Evolutionary conservation across 1,139 yeast genomes (phyloP).

Genomic region (Scheffersomyces titani): DNA sequence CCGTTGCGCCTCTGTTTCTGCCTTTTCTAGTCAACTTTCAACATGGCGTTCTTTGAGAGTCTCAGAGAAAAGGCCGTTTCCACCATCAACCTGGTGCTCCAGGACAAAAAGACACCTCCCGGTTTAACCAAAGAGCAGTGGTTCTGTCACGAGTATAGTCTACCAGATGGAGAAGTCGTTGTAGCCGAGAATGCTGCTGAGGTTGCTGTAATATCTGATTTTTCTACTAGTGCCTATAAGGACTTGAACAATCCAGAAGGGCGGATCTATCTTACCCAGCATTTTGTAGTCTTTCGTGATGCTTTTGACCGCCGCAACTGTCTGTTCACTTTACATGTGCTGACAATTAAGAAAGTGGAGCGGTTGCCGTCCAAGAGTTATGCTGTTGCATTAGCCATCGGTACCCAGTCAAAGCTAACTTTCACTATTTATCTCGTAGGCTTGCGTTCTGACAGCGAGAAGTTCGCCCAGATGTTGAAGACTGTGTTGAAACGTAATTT

Average conservation of each 20-base stretch:
- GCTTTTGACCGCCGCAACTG: conserved; percentile 69
- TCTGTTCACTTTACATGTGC: conserved; percentile 68
- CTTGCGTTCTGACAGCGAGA: conserved; percentile 74
- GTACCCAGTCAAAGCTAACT: conserved; percentile 66
- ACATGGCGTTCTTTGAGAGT: conserved; percentile 27
- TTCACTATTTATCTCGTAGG: conserved; percentile 77
- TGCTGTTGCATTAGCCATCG: conserved; percentile 76
- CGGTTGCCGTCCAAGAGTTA: conserved; percentile 74
- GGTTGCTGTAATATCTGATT: conserved; percentile 51
- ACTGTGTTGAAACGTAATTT: conserved; percentile 63
- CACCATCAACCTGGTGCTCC: conserved; percentile 41
- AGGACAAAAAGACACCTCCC: conserved; percentile 33
- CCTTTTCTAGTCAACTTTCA: neutral
- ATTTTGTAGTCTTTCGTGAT: conserved; percentile 74
- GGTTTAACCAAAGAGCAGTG: conserved; percentile 63
- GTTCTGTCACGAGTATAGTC: conserved; percentile 62
- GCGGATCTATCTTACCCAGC: conserved; percentile 66
- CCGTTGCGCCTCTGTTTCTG: neutral
- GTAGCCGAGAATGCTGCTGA: conserved; percentile 72
- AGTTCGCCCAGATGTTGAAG: conserved; percentile 71
- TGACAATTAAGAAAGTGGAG: conserved; percentile 83
- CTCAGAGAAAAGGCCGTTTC: conserved; percentile 23
- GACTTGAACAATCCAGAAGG: conserved; percentile 49
- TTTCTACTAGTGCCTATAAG: conserved; percentile 24
- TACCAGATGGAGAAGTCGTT: conserved; percentile 72